Conservation (phyloP, 768 basidiomycete genomes). For the Asterophora lycoperdoides region DNA sequence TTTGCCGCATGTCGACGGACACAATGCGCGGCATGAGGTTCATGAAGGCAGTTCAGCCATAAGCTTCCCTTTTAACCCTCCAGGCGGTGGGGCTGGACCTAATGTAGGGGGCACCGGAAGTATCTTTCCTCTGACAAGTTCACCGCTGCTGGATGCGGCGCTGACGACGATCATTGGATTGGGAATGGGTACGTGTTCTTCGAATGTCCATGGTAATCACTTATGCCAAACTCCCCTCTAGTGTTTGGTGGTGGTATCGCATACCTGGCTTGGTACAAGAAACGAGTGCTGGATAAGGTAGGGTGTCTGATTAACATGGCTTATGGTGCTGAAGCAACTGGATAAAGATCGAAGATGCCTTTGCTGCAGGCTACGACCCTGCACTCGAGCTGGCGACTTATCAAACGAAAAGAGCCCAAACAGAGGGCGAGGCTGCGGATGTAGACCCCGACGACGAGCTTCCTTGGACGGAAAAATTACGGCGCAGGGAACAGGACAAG, state of each 20-base stretch:
- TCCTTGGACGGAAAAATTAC: slow-evolving; percentile 57
- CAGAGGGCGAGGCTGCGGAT: slow-evolving; percentile 26
- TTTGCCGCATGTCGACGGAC: slow-evolving; percentile 3
- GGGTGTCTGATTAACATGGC: not conserved
- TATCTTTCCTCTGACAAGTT: slow-evolving; percentile 34
- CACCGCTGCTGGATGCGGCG: slow-evolving; percentile 49
- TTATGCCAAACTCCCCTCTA: slow-evolving; percentile 19
- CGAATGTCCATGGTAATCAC: not conserved
- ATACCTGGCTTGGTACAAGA: slow-evolving; percentile 80
- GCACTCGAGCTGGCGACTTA: slow-evolving; percentile 67
- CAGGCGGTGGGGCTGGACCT: slow-evolving; percentile 34
- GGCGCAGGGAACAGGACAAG: slow-evolving; percentile 67
- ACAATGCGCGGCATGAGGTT: slow-evolving; percentile 32
- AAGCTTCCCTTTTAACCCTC: slow-evolving; percentile 40
- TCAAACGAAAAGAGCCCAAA: slow-evolving; percentile 29
- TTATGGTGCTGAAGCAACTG: not conserved
- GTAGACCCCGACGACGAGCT: slow-evolving; percentile 32
- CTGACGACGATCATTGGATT: slow-evolving; percentile 60
- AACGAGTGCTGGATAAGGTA: slow-evolving; percentile 76
- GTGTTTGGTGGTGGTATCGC: slow-evolving; percentile 69
- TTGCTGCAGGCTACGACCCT: slow-evolving; percentile 77
- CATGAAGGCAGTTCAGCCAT: slow-evolving; percentile 37
- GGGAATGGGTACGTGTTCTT: slow-evolving; percentile 44
- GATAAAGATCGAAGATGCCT: slow-evolving; percentile 69
- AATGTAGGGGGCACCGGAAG: slow-evolving; percentile 27